phyloP scores from a whole-genome alignment of 1,284 basidiomycete genomes.

The Ceratobasidium sp. region DNA sequence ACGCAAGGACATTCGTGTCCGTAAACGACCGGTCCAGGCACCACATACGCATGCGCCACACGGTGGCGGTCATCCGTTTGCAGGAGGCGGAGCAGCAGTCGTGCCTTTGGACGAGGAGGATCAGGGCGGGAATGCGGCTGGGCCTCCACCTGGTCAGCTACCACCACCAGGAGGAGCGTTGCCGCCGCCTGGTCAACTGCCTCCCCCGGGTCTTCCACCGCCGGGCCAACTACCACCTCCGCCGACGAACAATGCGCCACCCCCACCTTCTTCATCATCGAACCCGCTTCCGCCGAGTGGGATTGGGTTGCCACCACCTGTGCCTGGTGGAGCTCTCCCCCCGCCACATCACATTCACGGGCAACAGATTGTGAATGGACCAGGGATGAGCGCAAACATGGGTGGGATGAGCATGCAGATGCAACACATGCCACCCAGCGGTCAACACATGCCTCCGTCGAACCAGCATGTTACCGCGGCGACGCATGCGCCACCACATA shows the following conservation, averaged over 20 bases:
- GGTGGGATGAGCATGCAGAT: background rate
- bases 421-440: background rate
- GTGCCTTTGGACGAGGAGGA: conserved; percentile 32
- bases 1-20: conserved; percentile 83
- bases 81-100: conserved; percentile 22
- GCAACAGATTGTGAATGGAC: background rate
- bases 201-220: conserved; percentile 13
- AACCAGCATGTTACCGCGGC: background rate
- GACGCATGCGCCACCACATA: background rate
- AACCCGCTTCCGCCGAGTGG: conserved; percentile 24
- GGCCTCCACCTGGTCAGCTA: conserved; percentile 2
- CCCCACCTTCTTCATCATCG: conserved; percentile 29
- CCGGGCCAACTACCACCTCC: conserved; percentile 18
- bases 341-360: conserved; percentile 43
- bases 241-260: conserved; percentile 39
- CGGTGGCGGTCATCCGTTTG: conserved; percentile 33
- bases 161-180: conserved; percentile 1
- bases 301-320: conserved; percentile 40
- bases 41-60: conserved; percentile 30
- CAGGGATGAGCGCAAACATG: background rate
- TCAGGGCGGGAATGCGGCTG: background rate
- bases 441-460: background rate
- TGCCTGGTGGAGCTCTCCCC: conserved; percentile 45
- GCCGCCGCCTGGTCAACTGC: conserved; percentile 1
- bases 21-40: conserved; percentile 64